These are phyloP conservation scores for Whalleya microplaca DNA, from an alignment of 2,329 filamentous ascomycete species.

Conservation along the genomic window DNA sequence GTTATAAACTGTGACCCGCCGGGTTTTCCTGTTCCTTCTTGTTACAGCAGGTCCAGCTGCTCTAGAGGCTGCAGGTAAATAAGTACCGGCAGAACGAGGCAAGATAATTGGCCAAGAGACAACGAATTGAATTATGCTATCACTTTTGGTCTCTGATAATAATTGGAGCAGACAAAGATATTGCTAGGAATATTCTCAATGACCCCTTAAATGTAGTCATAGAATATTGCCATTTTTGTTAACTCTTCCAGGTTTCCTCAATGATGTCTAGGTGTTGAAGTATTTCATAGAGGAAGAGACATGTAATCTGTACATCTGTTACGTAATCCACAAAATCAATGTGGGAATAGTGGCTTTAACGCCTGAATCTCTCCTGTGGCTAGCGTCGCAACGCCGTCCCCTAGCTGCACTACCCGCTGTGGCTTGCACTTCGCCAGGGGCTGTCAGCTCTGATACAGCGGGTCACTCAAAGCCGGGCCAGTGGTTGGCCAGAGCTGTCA, in stretches of 20 bases:
- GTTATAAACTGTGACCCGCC: not conserved
- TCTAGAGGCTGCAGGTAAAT: too few relatives aligned
- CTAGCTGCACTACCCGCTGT: not conserved
- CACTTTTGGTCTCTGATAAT: not conserved
- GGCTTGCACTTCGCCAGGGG: conserved; percentile 1
- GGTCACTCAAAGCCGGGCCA: not conserved
- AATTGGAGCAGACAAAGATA: not conserved
- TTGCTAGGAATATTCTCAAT: not conserved
- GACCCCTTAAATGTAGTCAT: not conserved
- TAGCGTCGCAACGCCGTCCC: too few relatives aligned
- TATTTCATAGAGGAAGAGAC: too few relatives aligned
- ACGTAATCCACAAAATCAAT: too few relatives aligned
- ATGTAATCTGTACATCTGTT: too few relatives aligned
- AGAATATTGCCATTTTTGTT: not conserved
- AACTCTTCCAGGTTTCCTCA: not conserved
- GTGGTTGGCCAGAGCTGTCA: conserved; percentile 4
- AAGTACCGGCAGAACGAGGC: not conserved
- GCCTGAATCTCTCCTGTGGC: too few relatives aligned
- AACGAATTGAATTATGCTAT: not conserved
- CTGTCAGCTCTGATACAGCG: not conserved
- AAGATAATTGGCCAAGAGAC: not conserved
- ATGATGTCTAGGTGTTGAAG: too few relatives aligned
- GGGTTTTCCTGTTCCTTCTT: not conserved
- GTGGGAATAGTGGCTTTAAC: too few relatives aligned
- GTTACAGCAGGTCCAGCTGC: not conserved